These are phyloP conservation scores for Atkinsonella texensis DNA, from an alignment of 2,329 filamentous ascomycete species.

Conservation along the genomic window DNA sequence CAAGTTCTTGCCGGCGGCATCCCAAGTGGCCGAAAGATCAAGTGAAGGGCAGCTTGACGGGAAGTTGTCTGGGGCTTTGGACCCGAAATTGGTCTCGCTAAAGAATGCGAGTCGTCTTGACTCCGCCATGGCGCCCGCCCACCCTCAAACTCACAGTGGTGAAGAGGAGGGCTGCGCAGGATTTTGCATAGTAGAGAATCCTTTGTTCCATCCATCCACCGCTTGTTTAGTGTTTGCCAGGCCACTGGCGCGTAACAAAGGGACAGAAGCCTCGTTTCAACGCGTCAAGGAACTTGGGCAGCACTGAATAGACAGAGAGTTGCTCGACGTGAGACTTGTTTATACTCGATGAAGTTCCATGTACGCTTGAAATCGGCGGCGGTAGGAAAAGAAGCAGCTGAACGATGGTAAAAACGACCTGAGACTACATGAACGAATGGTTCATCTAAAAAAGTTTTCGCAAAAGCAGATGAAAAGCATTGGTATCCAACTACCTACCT, in stretches of 20 bases:
- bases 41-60: slow-evolving; percentile 73
- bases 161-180: not conserved
- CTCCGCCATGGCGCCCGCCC: slow-evolving; percentile 14
- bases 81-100: slow-evolving; percentile 46
- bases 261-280: not conserved
- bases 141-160: not conserved
- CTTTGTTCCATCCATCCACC: not conserved
- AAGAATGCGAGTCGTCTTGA: slow-evolving; percentile 31
- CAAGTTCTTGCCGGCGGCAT: slow-evolving; percentile 54
- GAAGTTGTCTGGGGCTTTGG: slow-evolving; percentile 42
- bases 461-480: no score
- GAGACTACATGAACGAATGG: no score
- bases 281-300: not conserved
- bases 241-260: not conserved
- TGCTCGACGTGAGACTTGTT: not conserved
- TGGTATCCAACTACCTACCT: no score
- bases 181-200: not conserved
- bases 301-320: not conserved
- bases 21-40: slow-evolving; percentile 64
- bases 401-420: not conserved
- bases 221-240: not conserved
- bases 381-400: not conserved
- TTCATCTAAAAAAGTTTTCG: no score
- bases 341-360: not conserved
- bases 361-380: not conserved